Evolutionary conservation across 352 stramenopile species (phyloP), one percentile per base, ranked within the genome.

Genomic region (Phytophthora litchii): DNA sequence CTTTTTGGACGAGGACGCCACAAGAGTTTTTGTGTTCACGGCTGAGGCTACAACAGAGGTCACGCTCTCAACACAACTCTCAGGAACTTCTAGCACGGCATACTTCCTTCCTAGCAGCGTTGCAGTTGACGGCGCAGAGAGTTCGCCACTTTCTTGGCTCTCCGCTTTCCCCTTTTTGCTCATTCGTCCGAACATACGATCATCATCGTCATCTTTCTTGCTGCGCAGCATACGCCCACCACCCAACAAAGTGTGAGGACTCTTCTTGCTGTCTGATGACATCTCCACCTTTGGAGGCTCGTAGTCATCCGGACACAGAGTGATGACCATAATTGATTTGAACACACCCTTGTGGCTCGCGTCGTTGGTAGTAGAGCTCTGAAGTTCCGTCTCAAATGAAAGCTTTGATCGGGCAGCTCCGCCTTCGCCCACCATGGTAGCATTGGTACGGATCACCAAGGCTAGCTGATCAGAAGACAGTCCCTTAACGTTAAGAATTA

Each of bases 271-370:
- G 19, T 62, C 49, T 27, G 43, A 56, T 41, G 38, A 13, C 2
- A 41, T 40, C 40, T 64, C 59, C 16, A 70, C 56, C 20, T 76
- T 74, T 13, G 83, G 81, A 17, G 79, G 76, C 31, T 78, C 57
- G 49, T 91, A 93, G 37, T 83, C 65, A 13, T 90, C 76, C 0
- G 78, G 69, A 13, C 83, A 93, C 0, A 91, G 59, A 58, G 81
- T 89, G 17, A 91, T 31, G 8, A 93, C 71, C 16, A 83, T 88
- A 54, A 93, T 80, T 1, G 73, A 85, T 70, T 90, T 90, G 59
- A 90, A 91, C n/a, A 89, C 64, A 3, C 66, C 67, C 12, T 72
- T 67, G n/a, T 55, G 50, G 2, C 54, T 38, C 13, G 46, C 27
- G 27, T 70, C 63, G 3, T 19, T 34, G 20, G 38, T 34, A 31